Evolutionary conservation across 179 eudicot species (phyloP).

Genomic region (Actinidia arguta): DNA sequence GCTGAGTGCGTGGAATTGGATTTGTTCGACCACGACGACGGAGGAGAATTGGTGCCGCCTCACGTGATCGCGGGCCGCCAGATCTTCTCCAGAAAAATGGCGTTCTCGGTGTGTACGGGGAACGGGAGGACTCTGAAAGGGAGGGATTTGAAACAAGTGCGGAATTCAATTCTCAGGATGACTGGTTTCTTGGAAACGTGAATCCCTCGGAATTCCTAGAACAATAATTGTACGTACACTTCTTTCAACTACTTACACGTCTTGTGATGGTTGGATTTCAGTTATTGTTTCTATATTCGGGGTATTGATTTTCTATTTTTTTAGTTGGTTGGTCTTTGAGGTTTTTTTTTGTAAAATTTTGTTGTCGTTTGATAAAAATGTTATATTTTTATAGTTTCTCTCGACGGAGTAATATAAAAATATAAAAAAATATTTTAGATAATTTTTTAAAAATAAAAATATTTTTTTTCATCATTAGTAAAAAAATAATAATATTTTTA

Average conservation of each 20-base stretch:
- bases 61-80: slow-evolving; percentile 38
- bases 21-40: slow-evolving; percentile 28
- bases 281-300: neutral
- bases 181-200: slow-evolving; percentile 53
- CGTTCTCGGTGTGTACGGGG: slow-evolving; percentile 35
- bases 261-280: neutral
- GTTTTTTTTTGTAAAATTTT: no score
- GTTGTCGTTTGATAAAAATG: no score
- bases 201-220: neutral
- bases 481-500: no score
- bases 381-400: no score
- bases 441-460: no score
- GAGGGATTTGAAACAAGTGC: slow-evolving; percentile 42
- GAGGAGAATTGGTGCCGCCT: slow-evolving; percentile 41
- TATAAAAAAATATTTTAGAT: no score
- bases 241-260: no score
- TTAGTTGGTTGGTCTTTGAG: neutral
- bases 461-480: no score
- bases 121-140: slow-evolving; percentile 51
- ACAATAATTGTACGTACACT: no score
- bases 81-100: slow-evolving; percentile 29
- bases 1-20: slow-evolving; percentile 21
- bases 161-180: slow-evolving; percentile 46
- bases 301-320: neutral
- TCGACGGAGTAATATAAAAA: no score